phyloP scores from a whole-genome alignment of 2,329 filamentous ascomycete genomes.

The Verticillium longisporum region DNA sequence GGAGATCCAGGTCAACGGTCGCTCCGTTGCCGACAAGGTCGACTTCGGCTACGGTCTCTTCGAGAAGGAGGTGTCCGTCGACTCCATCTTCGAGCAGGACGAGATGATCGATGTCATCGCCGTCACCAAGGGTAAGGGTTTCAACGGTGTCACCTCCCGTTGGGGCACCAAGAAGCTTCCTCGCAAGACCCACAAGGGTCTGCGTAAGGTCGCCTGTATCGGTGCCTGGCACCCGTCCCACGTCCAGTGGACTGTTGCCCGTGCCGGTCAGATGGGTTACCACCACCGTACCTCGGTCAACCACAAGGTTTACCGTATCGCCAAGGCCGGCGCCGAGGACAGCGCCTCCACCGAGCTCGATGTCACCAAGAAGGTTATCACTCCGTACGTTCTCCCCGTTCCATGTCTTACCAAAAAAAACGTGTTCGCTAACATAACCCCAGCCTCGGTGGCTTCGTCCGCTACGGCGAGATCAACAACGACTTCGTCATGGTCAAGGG shows the following conservation, averaged over 20 bases:
- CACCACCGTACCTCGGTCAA: constrained; percentile 99
- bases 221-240: constrained; percentile 99
- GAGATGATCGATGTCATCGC: constrained; percentile 99
- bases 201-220: constrained; percentile 99
- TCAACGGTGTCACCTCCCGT: constrained; percentile 91
- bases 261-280: constrained; percentile 99
- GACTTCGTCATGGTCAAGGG: constrained; percentile 98
- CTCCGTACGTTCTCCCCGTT: constrained; percentile 68
- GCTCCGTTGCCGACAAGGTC: constrained; percentile 93
- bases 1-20: constrained; percentile 99
- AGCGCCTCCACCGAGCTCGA: constrained; percentile 94
- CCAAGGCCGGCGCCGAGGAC: constrained; percentile 83
- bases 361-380: constrained; percentile 98
- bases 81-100: constrained; percentile 96
- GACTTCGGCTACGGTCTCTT: constrained; percentile 91
- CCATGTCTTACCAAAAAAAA: background rate
- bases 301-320: constrained; percentile 99
- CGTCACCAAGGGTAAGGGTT: constrained; percentile 99
- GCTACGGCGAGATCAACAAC: constrained; percentile 99
- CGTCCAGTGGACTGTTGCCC: constrained; percentile 99
- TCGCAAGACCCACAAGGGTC: constrained; percentile 99
- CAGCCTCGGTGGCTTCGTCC: constrained; percentile 97
- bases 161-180: constrained; percentile 99
- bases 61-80: constrained; percentile 96
- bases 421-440: constrained; percentile 23